Evolutionary conservation across 2,329 filamentous ascomycete species (phyloP).

Genomic region (Diplocarpon mali): DNA sequence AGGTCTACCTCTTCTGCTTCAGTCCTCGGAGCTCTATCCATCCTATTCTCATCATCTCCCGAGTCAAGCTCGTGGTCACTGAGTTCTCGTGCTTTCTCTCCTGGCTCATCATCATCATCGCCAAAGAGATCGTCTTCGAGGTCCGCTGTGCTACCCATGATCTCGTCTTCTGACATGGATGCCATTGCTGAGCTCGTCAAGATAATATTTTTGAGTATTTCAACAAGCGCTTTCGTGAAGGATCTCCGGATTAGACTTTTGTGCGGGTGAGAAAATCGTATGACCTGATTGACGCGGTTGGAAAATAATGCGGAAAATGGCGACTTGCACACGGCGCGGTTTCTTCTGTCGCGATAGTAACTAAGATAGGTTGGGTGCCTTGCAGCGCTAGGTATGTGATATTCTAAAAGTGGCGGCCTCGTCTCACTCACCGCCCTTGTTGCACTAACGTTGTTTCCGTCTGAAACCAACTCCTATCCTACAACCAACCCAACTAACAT

Average conservation of each 20-base stretch:
- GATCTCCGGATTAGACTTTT: no score
- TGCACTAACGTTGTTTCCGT: neutral
- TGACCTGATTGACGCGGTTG: no score
- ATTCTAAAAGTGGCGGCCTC: no score
- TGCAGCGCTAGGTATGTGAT: no score
- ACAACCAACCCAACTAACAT: neutral
- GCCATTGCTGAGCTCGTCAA: slow-evolving; percentile 10
- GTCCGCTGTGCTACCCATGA: slow-evolving; percentile 33
- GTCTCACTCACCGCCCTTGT: neutral
- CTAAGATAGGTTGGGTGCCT: no score
- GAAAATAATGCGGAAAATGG: no score
- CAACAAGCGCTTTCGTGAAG: no score
- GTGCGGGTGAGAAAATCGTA: no score
- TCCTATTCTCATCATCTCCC: slow-evolving; percentile 49
- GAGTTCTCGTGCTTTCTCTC: slow-evolving; percentile 31
- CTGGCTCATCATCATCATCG: slow-evolving; percentile 35
- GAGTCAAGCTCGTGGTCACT: slow-evolving; percentile 52
- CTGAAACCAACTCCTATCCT: neutral
- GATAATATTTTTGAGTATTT: neutral
- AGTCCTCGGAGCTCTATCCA: slow-evolving; percentile 42
- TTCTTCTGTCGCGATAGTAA: no score
- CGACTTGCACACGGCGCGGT: no score
- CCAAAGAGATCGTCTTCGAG: slow-evolving; percentile 52
- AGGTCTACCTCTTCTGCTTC: slow-evolving; percentile 33
- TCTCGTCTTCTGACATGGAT: slow-evolving; percentile 23